phyloP scores from a whole-genome alignment of 225 moss, liverwort and hornwort species.

The Sphagnum tenellum region DNA sequence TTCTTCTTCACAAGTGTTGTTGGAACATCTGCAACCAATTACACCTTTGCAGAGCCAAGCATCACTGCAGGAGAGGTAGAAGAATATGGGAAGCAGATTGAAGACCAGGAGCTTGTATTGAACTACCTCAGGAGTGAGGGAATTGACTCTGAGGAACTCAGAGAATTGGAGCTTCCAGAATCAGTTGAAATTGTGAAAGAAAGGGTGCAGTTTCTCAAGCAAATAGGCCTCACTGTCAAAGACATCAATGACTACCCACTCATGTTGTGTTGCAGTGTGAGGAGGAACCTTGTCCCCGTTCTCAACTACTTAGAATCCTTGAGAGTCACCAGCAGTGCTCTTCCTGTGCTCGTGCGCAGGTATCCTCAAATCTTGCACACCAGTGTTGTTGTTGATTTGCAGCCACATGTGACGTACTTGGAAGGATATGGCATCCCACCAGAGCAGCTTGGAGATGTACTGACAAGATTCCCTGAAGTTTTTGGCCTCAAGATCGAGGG shows the following conservation, averaged over 20 bases:
- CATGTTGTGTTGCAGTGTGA: slow-evolving; percentile 36
- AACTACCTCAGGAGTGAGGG: slow-evolving; percentile 43
- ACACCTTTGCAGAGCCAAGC: slow-evolving; percentile 40
- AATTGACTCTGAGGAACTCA: slow-evolving; percentile 40
- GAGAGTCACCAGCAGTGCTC: slow-evolving; percentile 46
- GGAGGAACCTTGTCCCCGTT: no score
- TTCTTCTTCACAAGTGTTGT: not conserved
- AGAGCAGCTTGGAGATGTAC: slow-evolving; percentile 56
- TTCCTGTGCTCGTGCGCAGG: slow-evolving; percentile 69
- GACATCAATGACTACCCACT: slow-evolving; percentile 81
- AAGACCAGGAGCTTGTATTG: slow-evolving; percentile 54
- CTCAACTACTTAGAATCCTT: slow-evolving; percentile 60
- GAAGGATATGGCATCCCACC: slow-evolving; percentile 62
- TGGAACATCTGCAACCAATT: slow-evolving; percentile 4
- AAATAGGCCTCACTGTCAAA: slow-evolving; percentile 49
- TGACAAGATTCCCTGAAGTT: slow-evolving; percentile 70
- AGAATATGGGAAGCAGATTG: slow-evolving; percentile 50
- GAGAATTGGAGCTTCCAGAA: slow-evolving; percentile 56
- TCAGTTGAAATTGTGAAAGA: slow-evolving; percentile 37
- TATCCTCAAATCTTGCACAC: slow-evolving; percentile 71
- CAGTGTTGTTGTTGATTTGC: slow-evolving; percentile 78
- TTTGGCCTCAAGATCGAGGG: slow-evolving; percentile 88
- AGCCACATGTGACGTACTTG: slow-evolving; percentile 63
- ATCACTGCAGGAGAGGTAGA: slow-evolving; percentile 35
- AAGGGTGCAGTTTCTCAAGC: slow-evolving; percentile 22